Percentiles rank a stretch among this genome's conserved stretches.
Evolutionary conservation across 805 yeast species (phyloP).

Genomic region (Zygotorulaspora florentina): DNA sequence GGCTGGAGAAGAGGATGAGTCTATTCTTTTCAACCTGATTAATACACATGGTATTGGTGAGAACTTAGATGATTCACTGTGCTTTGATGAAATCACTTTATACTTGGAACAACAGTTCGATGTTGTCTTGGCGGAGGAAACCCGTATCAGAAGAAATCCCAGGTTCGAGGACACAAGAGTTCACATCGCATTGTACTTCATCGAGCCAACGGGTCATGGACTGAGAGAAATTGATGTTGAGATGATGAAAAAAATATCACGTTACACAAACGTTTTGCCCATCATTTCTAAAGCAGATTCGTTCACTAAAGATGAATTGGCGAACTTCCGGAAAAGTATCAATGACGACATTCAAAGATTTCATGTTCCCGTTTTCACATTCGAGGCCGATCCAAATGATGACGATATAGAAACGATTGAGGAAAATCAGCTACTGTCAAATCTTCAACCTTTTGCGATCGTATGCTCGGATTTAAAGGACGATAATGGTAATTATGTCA

Average conservation of each 20-base stretch:
- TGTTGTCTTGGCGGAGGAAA: constrained; percentile 77
- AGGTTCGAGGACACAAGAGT: constrained; percentile 73
- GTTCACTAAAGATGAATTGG: constrained; percentile 58
- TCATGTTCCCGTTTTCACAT: constrained; percentile 72
- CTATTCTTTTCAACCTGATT: constrained; percentile 58
- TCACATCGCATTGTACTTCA: constrained; percentile 67
- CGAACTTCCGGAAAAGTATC: constrained; percentile 55
- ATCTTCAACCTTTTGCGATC: constrained; percentile 72
- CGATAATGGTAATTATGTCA: constrained; percentile 54
- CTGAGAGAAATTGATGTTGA: constrained; percentile 68
- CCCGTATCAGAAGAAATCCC: constrained; percentile 81
- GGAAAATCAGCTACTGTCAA: constrained; percentile 59
- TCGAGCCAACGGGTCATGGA: constrained; percentile 76
- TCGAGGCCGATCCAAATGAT: constrained; percentile 65
- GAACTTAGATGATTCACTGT: constrained; percentile 64
- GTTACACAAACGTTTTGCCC: constrained; percentile 71
- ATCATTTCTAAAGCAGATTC: constrained; percentile 68
- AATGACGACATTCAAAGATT: constrained; percentile 59
- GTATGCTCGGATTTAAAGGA: constrained; percentile 59
- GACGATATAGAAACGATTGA: constrained; percentile 66
- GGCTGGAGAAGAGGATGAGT: constrained; percentile 22
- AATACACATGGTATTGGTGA: constrained; percentile 80
- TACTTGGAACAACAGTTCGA: constrained; percentile 76
- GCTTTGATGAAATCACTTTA: constrained; percentile 60
- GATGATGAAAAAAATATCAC: constrained; percentile 65